A percentile compares a stretch with the other conserved stretches of the same genome.
phyloP scores from a whole-genome alignment of 257 asterid species.

The Solanum peruvianum region DNA sequence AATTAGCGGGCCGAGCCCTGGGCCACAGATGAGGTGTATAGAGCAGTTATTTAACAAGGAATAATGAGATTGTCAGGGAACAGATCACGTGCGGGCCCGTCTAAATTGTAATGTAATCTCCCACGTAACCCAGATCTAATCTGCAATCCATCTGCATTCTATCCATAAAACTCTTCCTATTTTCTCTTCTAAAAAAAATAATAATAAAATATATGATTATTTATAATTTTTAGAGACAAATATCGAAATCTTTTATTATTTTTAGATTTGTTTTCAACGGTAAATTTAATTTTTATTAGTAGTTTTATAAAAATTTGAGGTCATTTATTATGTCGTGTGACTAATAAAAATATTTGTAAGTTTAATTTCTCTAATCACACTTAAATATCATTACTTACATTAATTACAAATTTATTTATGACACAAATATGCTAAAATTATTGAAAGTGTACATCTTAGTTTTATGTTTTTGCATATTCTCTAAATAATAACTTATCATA shows the following conservation, averaged over 20 bases:
- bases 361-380: not conserved
- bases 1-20: not conserved
- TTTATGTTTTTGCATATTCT: no score
- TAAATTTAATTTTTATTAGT: fast-evolving
- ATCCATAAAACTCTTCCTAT: not conserved
- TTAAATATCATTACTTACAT: no score
- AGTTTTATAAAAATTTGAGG: no score
- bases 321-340: fast-evolving
- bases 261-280: no score
- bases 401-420: no score
- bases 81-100: not conserved
- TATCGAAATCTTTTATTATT: no score
- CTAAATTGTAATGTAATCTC: not conserved
- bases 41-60: not conserved
- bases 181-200: not conserved
- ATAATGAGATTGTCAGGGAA: not conserved
- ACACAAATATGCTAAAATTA: not conserved
- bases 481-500: not conserved
- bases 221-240: no score
- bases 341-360: fast-evolving
- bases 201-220: no score
- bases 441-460: no score
- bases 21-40: not conserved
- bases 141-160: not conserved
- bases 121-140: slow-evolving; percentile 2